Conservation (phyloP, 176 grass and related monocot species). For the Triticum dicoccoides region DNA sequence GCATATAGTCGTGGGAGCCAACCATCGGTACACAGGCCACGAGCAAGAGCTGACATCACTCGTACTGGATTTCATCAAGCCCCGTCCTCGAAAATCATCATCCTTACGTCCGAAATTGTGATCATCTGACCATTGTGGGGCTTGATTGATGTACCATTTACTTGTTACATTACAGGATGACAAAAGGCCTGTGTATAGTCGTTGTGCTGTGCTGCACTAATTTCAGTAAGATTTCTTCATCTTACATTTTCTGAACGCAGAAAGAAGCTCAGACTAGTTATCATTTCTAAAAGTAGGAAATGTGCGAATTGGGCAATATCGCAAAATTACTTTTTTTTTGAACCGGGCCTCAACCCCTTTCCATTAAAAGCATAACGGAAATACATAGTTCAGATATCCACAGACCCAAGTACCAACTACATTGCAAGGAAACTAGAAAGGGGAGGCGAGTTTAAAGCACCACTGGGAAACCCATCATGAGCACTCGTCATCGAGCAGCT, state of each 20-base stretch:
- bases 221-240: not conserved
- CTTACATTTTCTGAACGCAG: not conserved
- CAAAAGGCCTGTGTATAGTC: not conserved
- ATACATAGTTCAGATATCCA: too few species aligned
- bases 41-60: slow-evolving; percentile 45
- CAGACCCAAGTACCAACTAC: too few species aligned
- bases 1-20: slow-evolving; percentile 59
- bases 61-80: slow-evolving; percentile 54
- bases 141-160: not conserved
- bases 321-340: too few species aligned
- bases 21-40: slow-evolving; percentile 67
- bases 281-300: not conserved
- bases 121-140: not conserved
- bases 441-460: too few species aligned
- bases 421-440: too few species aligned
- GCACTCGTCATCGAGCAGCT: too few species aligned
- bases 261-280: not conserved
- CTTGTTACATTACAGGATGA: not conserved
- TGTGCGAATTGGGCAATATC: not conserved
- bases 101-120: slow-evolving; percentile 50
- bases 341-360: too few species aligned
- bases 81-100: not conserved
- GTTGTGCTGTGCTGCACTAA: not conserved
- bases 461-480: too few species aligned
- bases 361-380: too few species aligned